These are phyloP conservation scores for Kitagawia praeruptora DNA, from an alignment of 129 eudicot genomes.

Conservation along the genomic window DNA sequence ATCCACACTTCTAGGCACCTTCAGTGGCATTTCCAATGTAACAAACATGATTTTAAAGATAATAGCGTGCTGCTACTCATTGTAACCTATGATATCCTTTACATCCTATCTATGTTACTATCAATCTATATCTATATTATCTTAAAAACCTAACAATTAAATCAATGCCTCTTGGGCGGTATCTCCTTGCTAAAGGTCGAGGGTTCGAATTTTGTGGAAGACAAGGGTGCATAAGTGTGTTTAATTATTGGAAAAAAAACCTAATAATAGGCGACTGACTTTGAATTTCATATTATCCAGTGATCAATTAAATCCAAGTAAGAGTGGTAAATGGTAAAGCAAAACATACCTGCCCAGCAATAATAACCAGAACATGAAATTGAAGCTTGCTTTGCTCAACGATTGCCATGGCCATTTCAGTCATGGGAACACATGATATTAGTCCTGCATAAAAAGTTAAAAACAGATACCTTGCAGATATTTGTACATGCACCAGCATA, in stretches of 20 bases:
- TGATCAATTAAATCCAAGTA: no score
- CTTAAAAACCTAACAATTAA: no score
- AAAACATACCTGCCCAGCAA: constrained; percentile 91
- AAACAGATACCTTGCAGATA: no score
- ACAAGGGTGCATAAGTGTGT: no score
- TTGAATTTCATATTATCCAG: not conserved
- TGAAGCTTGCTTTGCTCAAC: constrained; percentile 93
- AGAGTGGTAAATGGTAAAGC: not conserved
- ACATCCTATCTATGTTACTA: no score
- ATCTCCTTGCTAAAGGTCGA: no score
- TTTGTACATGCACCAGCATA: not conserved
- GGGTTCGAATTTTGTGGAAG: no score
- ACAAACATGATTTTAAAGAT: not conserved
- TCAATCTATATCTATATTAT: no score
- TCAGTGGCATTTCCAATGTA: constrained; percentile 9
- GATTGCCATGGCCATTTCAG: constrained; percentile 90
- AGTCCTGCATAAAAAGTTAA: constrained; percentile 52
- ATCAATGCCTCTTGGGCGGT: no score
- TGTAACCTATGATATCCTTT: no score
- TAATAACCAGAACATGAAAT: constrained; percentile 76
- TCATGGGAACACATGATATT: constrained; percentile 85
- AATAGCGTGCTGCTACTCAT: not conserved
- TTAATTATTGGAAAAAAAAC: no score
- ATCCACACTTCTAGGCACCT: constrained; percentile 98
- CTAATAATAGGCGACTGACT: not conserved